These are phyloP conservation scores for Cyanidium caldarium DNA, from an alignment of 23 red algal species.

Conservation along the genomic window DNA sequence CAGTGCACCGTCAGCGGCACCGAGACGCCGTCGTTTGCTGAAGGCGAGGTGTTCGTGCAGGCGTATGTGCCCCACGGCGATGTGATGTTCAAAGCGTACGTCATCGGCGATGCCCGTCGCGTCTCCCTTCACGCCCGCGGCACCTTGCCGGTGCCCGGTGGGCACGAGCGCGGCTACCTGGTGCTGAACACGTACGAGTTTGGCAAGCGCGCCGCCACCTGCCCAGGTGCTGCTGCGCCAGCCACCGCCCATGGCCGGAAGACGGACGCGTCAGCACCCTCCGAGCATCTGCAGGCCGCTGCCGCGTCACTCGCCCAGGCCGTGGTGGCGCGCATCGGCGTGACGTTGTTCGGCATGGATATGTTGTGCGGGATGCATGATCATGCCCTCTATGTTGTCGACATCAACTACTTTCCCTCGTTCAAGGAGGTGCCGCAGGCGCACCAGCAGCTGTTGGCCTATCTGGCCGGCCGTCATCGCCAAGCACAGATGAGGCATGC, in stretches of 20 bases:
- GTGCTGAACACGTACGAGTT: constrained; percentile 3
- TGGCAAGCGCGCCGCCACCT: neutral
- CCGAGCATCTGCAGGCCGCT: neutral
- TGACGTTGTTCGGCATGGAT: constrained; percentile 45
- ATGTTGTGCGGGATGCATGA: constrained; percentile 10
- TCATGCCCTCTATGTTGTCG: constrained; percentile 17
- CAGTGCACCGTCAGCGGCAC: too few relatives aligned
- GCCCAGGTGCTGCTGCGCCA: too few relatives aligned
- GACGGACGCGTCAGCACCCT: neutral
- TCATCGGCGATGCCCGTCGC: constrained; percentile 2
- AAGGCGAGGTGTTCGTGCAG: neutral
- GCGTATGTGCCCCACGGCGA: constrained; percentile 14
- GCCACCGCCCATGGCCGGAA: neutral
- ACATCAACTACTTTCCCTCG: constrained; percentile 64
- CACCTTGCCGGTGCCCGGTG: neutral
- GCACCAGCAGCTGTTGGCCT: constrained; percentile 12
- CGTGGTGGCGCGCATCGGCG: constrained; percentile 6
- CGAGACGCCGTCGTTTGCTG: neutral
- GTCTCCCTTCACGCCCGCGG: neutral
- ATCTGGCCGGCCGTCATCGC: neutral
- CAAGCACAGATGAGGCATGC: too few relatives aligned
- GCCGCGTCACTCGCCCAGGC: neutral
- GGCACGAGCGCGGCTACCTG: neutral
- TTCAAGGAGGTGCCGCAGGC: constrained; percentile 34
- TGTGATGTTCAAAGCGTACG: constrained; percentile 42